Base-by-base conservation (phyloP, 192 early-diverging fungal genomes). In the Lobosporangium transversale region DNA sequence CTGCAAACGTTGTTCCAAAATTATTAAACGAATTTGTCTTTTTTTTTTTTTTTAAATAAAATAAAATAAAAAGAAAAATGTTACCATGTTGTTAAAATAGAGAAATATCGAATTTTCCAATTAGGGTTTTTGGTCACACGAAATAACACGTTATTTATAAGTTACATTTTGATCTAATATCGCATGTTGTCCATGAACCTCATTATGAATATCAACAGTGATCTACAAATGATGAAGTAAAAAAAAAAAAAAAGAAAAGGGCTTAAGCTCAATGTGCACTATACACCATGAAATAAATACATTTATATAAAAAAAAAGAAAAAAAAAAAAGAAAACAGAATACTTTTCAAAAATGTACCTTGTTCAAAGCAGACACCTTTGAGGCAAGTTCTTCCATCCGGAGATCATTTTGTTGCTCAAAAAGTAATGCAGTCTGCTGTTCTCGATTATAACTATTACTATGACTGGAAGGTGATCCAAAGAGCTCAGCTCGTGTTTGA, bases 341-440 rank as follows among this genome's bases (percentile, higher is more conserved):
- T n/a, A n/a, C n/a, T n/a, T n/a, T n/a, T n/a, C n/a, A n/a, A n/a
- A n/a, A n/a, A n/a, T 18, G 4, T 65, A 86, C 85, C 53, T 82
- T 84, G 54, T 86, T 86, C 56, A 86, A 53, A 5, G 80, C 85
- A 12, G 85, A 81, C 29, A 86, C 79, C 49, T 86, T 86, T 26
- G 79, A 80, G 45, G 80, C 79, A 18, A 86, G 75, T 30, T 86
- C 85, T 23, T 86, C 66, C 80, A 86, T 80, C 18, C 85, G 70
- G 6, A 82, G 58, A 60, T 86, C 85, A 49, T 86, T 86, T 33
- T 86, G 85, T 40, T 86, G 85, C 59, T 86, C 85, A 66, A 75
- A 84, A 20, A 76, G 47, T 1, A 76, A 47, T 35, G 73, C 50
- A 11, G 73, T 76, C 53, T 76, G 73, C 37, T 76, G 73, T 54